Conservation (phyloP, 2,329 filamentous ascomycete genomes). For the Fusarium haematococcum region DNA sequence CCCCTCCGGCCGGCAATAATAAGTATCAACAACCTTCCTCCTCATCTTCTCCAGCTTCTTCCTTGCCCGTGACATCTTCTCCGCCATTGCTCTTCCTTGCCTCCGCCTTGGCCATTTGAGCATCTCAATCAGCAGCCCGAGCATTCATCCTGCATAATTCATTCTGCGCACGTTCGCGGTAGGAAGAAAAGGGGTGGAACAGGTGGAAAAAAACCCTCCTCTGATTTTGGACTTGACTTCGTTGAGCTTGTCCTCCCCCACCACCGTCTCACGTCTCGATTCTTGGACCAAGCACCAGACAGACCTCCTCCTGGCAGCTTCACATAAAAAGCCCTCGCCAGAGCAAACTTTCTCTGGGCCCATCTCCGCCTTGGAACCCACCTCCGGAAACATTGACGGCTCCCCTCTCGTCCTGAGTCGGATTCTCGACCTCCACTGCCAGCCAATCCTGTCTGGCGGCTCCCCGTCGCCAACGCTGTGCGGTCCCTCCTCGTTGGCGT, state of each 20-base stretch:
- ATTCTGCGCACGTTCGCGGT: slow-evolving; percentile 3
- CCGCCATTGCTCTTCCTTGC: slow-evolving; percentile 13
- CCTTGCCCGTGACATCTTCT: slow-evolving; percentile 36
- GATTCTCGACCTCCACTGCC: slow-evolving; percentile 2
- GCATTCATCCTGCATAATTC: background rate
- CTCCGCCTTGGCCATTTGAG: slow-evolving; percentile 5
- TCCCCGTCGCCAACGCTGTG: slow-evolving; percentile 14
- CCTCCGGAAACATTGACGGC: slow-evolving; percentile 12
- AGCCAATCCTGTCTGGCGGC: slow-evolving; percentile 17
- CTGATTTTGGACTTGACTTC: slow-evolving; percentile 25
- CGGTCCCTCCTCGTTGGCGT: slow-evolving; percentile 8
- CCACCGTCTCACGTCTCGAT: slow-evolving; percentile 20
- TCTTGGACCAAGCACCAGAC: slow-evolving; percentile 16
- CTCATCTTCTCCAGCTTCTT: slow-evolving; percentile 39
- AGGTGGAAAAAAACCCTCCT: slow-evolving; percentile 33
- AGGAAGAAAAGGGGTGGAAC: slow-evolving; percentile 2
- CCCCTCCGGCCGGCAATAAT: slow-evolving; percentile 45
- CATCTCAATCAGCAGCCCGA: background rate
- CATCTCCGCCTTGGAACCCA: background rate
- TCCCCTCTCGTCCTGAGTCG: slow-evolving; percentile 4
- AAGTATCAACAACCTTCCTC: slow-evolving; percentile 48
- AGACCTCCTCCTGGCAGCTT: slow-evolving; percentile 3
- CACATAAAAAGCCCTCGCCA: slow-evolving; percentile 1
- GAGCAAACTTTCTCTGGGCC: slow-evolving; percentile 1
- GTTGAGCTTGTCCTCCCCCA: slow-evolving; percentile 27